Evolutionary conservation across 2,329 filamentous ascomycete species (phyloP).

Genomic region (Fusarium newnesense): DNA sequence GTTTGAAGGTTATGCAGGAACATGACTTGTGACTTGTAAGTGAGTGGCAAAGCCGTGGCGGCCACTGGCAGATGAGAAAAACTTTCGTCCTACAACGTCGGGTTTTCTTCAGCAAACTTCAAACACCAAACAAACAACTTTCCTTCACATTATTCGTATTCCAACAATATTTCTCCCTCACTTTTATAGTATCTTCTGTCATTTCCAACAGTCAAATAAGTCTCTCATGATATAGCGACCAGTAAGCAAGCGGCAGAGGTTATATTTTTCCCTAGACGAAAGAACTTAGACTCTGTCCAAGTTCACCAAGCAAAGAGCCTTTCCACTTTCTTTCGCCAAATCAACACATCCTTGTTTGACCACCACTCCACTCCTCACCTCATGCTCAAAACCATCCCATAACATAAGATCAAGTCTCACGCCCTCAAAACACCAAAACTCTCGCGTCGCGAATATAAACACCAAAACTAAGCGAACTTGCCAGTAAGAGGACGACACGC

Average conservation of each 20-base stretch:
- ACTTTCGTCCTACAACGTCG: background rate
- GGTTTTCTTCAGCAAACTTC: background rate
- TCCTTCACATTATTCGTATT: accelerated
- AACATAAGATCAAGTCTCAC: no score
- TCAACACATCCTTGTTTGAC: accelerated
- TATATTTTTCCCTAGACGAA: accelerated
- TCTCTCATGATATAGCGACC: accelerated
- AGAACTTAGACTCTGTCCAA: background rate
- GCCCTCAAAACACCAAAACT: background rate
- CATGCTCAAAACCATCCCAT: background rate
- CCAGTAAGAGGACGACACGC: constrained; percentile 10
- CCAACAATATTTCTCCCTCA: no score
- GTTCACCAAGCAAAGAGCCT: background rate
- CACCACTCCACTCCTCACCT: accelerated
- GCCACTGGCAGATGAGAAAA: background rate
- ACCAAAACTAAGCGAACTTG: background rate
- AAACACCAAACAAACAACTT: background rate
- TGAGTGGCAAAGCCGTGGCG: background rate
- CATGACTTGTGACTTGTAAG: background rate
- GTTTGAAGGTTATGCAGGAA: background rate
- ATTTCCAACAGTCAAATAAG: no score
- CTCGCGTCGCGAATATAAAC: background rate
- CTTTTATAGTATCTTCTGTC: background rate
- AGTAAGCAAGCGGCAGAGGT: no score
- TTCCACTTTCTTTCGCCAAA: accelerated